Evolutionary conservation across 305 asterid species (phyloP).

Genomic region (Fraxinus sp.): DNA sequence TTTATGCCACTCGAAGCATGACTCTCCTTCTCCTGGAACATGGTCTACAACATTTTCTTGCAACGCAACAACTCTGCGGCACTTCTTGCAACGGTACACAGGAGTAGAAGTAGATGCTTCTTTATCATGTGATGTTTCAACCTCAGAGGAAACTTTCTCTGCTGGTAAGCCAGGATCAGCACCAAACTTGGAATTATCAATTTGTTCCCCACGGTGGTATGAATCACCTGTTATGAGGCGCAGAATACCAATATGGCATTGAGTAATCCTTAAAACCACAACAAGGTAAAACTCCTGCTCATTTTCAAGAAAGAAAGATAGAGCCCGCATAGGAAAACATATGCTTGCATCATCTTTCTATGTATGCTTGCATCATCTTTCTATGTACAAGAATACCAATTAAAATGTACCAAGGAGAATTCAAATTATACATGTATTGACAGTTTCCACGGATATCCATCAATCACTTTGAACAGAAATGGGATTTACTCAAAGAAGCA

Average conservation of each 20-base stretch:
- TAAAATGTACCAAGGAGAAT: background rate
- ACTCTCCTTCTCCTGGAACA: slow-evolving; percentile 92
- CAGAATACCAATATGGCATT: slow-evolving; percentile 11
- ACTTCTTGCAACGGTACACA: slow-evolving; percentile 89
- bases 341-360: background rate
- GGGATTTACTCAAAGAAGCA: background rate
- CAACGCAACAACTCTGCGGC: slow-evolving; percentile 83
- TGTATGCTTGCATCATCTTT: background rate
- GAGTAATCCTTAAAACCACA: background rate
- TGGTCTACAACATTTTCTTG: slow-evolving; percentile 77
- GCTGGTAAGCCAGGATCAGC: slow-evolving; percentile 76
- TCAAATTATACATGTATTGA: background rate
- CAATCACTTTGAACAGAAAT: background rate
- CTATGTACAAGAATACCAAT: background rate
- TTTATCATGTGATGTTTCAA: slow-evolving; percentile 34
- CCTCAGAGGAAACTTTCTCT: slow-evolving; percentile 41
- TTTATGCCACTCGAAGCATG: slow-evolving; percentile 80
- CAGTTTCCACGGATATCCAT: background rate
- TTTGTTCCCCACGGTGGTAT: slow-evolving; percentile 86
- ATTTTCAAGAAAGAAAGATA: background rate
- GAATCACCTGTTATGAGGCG: slow-evolving; percentile 59
- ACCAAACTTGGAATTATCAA: slow-evolving; percentile 69
- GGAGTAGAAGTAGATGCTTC: slow-evolving; percentile 36
- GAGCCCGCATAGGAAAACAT: background rate
- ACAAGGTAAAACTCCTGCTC: background rate